phyloP scores from a whole-genome alignment of 2,329 filamentous ascomycete genomes.

The Gyromitra esculenta region DNA sequence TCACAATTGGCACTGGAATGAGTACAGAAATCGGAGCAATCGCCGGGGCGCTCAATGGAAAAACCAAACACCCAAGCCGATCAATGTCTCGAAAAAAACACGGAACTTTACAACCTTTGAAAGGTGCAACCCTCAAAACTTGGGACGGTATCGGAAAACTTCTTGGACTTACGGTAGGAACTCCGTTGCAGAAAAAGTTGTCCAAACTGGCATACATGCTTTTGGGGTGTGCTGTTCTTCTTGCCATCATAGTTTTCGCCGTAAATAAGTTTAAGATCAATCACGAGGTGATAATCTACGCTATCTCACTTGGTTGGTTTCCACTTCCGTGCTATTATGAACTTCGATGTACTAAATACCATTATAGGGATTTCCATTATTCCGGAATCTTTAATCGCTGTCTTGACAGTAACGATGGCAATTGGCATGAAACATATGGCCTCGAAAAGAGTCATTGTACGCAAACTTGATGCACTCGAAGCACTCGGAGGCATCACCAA shows the following conservation, averaged over 20 bases:
- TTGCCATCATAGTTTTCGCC: slow-evolving; percentile 71
- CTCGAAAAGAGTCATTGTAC: slow-evolving; percentile 71
- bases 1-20: slow-evolving; percentile 76
- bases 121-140: slow-evolving; percentile 64
- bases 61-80: slow-evolving; percentile 65
- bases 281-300: slow-evolving; percentile 70
- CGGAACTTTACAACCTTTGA: slow-evolving; percentile 62
- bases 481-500: slow-evolving; percentile 69
- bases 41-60: slow-evolving; percentile 66
- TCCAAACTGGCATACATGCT: slow-evolving; percentile 85
- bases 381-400: slow-evolving; percentile 72
- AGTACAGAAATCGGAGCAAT: slow-evolving; percentile 79
- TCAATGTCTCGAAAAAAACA: slow-evolving; percentile 64
- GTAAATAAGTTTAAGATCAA: slow-evolving; percentile 67
- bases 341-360: slow-evolving; percentile 49
- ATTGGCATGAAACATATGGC: slow-evolving; percentile 73
- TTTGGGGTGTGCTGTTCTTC: slow-evolving; percentile 74
- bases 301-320: slow-evolving; percentile 67
- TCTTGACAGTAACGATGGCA: slow-evolving; percentile 76
- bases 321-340: background rate
- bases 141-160: slow-evolving; percentile 67
- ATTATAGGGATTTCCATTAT: slow-evolving; percentile 67
- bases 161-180: slow-evolving; percentile 73
- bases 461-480: slow-evolving; percentile 71
- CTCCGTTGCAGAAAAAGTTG: slow-evolving; percentile 83